phyloP scores from a whole-genome alignment of 768 basidiomycete genomes.

The Tylopilus intermedius region DNA sequence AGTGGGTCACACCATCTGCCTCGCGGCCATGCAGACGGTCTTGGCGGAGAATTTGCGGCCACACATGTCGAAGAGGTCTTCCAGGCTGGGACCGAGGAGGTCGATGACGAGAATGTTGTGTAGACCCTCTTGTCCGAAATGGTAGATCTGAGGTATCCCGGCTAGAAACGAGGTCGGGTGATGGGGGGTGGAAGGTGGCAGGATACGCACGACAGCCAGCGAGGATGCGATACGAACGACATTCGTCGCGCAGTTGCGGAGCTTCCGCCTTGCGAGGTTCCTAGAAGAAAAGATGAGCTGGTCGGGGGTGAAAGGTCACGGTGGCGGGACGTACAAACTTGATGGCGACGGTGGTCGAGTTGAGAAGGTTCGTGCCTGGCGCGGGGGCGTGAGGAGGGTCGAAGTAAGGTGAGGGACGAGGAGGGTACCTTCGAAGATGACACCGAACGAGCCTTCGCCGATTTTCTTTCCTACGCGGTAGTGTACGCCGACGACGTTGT shows the following conservation, averaged over 20 bases:
- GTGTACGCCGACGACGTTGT: constrained; percentile 90
- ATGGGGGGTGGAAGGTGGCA: constrained; percentile 2
- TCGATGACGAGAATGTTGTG: constrained; percentile 99
- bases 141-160: constrained; percentile 98
- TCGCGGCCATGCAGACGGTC: constrained; percentile 98
- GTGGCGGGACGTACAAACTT: constrained; percentile 80
- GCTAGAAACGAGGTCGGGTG: constrained; percentile 43
- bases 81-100: constrained; percentile 90
- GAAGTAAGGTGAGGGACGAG: not conserved
- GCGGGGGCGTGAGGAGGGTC: not conserved
- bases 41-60: constrained; percentile 96
- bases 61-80: constrained; percentile 99
- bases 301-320: not conserved
- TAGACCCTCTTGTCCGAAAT: constrained; percentile 97
- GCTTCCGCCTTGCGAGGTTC: constrained; percentile 93
- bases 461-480: constrained; percentile 99
- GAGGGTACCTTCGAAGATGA: constrained; percentile 80
- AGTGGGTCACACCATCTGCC: constrained; percentile 75
- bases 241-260: constrained; percentile 96
- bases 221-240: constrained; percentile 91
- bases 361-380: constrained; percentile 92
- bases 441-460: constrained; percentile 97
- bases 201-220: constrained; percentile 77
- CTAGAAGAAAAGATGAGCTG: constrained; percentile 36
- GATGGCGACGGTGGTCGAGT: constrained; percentile 98